phyloP scores from a whole-genome alignment of 2,329 filamentous ascomycete species.

The Rachicladosporium sp. region DNA sequence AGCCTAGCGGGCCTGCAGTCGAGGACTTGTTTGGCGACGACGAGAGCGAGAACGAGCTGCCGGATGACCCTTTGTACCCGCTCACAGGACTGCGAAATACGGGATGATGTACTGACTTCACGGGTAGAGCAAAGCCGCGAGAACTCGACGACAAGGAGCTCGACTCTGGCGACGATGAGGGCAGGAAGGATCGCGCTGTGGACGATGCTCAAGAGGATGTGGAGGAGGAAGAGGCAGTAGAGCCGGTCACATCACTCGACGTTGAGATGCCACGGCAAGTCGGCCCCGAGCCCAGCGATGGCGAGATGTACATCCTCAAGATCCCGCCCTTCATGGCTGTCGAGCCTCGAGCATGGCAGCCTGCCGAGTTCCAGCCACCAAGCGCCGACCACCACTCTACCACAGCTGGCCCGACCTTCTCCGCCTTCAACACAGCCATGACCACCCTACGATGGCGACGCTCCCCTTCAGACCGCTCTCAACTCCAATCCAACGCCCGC shows the following conservation, averaged over 20 bases:
- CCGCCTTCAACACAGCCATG: conserved; percentile 51
- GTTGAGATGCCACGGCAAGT: conserved; percentile 56
- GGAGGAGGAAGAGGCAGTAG: conserved; percentile 31
- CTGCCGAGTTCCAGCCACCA: conserved; percentile 53
- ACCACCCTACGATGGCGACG: conserved; percentile 58
- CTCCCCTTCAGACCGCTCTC: conserved; percentile 50
- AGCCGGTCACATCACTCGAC: conserved; percentile 45
- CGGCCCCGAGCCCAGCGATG: conserved; percentile 58
- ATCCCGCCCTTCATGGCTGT: conserved; percentile 62
- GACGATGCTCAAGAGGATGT: conserved; percentile 37
- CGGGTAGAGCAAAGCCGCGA: conserved; percentile 20
- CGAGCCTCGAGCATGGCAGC: conserved; percentile 54
- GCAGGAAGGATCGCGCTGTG: conserved; percentile 48
- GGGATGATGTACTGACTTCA: no score
- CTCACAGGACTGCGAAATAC: no score
- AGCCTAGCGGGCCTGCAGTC: conserved; percentile 17
- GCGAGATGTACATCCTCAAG: conserved; percentile 58
- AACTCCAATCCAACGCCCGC: conserved; percentile 62
- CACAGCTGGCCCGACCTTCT: conserved; percentile 37
- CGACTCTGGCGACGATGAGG: conserved; percentile 50
- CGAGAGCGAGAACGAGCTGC: conserved; percentile 20
- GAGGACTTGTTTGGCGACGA: conserved; percentile 38
- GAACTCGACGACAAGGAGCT: conserved; percentile 51
- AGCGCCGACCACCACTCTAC: conserved; percentile 44
- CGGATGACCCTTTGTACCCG: conserved; percentile 7